Evolutionary conservation across 1,139 yeast species (phyloP), one percentile per base, ranked within the genome.

Genomic region (Williopsis jadinii): DNA sequence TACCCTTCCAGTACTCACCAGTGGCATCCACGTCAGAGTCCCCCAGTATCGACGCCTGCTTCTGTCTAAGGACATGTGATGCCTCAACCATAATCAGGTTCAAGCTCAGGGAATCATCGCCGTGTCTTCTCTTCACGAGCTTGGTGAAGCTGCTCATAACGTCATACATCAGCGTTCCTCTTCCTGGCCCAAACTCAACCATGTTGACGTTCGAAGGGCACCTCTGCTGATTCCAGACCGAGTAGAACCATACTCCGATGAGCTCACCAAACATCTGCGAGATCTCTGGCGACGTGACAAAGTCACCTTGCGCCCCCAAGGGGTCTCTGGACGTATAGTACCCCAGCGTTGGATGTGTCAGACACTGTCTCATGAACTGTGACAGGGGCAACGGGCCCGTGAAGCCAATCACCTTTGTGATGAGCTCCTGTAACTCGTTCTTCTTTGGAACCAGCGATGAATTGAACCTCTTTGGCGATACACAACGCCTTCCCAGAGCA

Each of bases 101-200:
- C 31, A 60, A 55, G 13, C 64, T 56, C 11, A 69, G 46, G 9
- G 60, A 53, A 1, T 47, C 40, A 27, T 45, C 47, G 37, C 59
- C 60, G 3, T 24, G 36, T 14, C 45, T 28, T 13, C 39, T 42
- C 32, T 40, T 38, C 11, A 54, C 55, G 36, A 78, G 64, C 45
- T 62, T 67, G 41, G 70, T 66, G 54, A 79, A 71, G 2, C 72
- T 64, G 11, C 62, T 61, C 48, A 86, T 57, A 35, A 75, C 63
- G 57, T 86, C 95, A 52, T 68, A 68, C 77, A 84, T 79, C 51
- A 86, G 64, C 0, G 95, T 84, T 1, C 95, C 95, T 53, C 73
- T 71, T 5, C 95, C 95, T 0, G 95, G 95, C 0, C 95, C 95
- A 59, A 85, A 77, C 59, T 86, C 95, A n/a, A 85, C 68, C n/a